Base-by-base conservation (phyloP, 176 grass and related monocot genomes). In the Raddia guianensis region DNA sequence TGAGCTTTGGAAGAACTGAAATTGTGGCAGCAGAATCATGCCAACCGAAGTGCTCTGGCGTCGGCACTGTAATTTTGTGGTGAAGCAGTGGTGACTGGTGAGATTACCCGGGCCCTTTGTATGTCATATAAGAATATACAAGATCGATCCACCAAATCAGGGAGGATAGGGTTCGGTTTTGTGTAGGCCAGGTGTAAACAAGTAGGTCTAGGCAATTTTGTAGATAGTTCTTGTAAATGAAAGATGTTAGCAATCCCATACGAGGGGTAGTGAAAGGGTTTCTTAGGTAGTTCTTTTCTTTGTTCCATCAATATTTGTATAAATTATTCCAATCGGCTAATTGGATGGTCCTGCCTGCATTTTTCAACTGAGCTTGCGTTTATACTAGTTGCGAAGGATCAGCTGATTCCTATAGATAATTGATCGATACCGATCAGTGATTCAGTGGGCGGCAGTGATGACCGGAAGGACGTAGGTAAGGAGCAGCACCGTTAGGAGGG, bases 121-220 rank as follows among this genome's bases (percentile, higher is more conserved):
- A 6, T 75, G 12, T 18, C 45, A 9, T 62, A 49, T 54, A 58
- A 4, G 27, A 27, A 27, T 27, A 27, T 27, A 27, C 27, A 27
- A 27, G 55, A 58, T 77, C 37, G 74, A 77, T 77, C 46, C 58
- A 77, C 74, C 54, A 59, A 9, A 9, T 40, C 37, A n/a, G 57
- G 27, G 45, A 63, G 69, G 40, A 11, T 14, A 3, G 61, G 80
- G 56, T 73, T 74, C 44, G 27, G 37, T 52, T 37, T 68, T 68
- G 61, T 62, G 46, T 61, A 82, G 78, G 43, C 14, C 56, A 81
- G 60, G 58, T 82, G 77, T 80, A 68, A 49, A 85, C 16, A 60
- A 60, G 52, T 78, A 77, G 77, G 14, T 81, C 68, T 68, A 53
- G 64, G 49, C 50, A 76, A 69, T 82, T 86, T 63, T 76, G 78